Base-by-base conservation (phyloP, 2,329 filamentous ascomycete species). In the Incumbomyces lentus region DNA sequence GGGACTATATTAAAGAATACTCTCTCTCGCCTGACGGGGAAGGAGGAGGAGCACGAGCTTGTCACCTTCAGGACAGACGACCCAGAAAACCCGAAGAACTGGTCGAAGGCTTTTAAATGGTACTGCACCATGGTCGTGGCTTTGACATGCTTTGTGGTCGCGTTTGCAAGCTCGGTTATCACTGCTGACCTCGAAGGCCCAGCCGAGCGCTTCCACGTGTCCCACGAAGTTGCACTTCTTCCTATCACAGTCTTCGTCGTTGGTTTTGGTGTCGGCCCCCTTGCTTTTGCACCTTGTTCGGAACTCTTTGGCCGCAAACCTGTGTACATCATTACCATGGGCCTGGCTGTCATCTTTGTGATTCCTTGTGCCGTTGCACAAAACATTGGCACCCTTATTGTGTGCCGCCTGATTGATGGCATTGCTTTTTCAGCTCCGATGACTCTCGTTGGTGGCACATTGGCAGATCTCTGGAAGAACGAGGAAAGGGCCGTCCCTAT, bases 401-500 rank as follows among this genome's bases (percentile, higher is more conserved):
- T 86, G 19, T 86, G 82, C 60, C 78, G 86, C 50, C 70, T 80
- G 37, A 85, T 93, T 49, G 86, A 87, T 51, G 86, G 86, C 39
- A 86, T 92, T 47, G 84, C 84, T 6, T 90, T 90, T 61, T 87
- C 82, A 10, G 86, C 86, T 0, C 86, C 86, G 2, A 90, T 93
- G 83, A 90, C 85, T 0, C 72, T 92, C 1, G 86, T 90, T 8
- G 86, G 86, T 36, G 86, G 86, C 7, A 90, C 84, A 1, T 67
- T 93, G 6, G 83, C 86, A 10, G 86, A 93, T 67, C 64, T 92
- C 13, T 93, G 86, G 86, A 79, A 68, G 49, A 86, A 81, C 42
- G 86, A 92, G 61, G 86, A 93, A 64, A 76, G 86, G 44, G 86
- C 86, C 58, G 82, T 92, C 1, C 84, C 86, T 14, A 92, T 93